Evolutionary conservation across 1,139 yeast species (phyloP).

Genomic region (Candida pseudocylindracea): DNA sequence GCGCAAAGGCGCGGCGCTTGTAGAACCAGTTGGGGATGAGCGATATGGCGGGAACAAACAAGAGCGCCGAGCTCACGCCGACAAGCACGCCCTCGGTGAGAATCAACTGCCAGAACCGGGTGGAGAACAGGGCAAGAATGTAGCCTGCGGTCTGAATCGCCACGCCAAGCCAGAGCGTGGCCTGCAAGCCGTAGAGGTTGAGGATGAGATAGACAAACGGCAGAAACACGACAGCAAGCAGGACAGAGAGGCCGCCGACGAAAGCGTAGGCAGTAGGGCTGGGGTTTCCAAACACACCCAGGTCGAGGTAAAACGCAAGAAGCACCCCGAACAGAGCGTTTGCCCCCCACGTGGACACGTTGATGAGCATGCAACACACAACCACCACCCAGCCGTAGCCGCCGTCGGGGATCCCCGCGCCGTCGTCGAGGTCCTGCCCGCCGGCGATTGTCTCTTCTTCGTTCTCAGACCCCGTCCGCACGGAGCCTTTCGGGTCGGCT

Average conservation of each 20-base stretch:
- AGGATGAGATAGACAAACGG: conserved; percentile 18
- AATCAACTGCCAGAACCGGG: conserved; percentile 26
- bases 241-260: conserved; percentile 20
- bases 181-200: conserved; percentile 17
- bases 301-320: conserved; percentile 18
- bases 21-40: no score
- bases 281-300: conserved; percentile 16
- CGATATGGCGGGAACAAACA: no score
- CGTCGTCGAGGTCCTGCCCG: no score
- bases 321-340: conserved; percentile 31
- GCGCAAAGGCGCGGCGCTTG: no score
- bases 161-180: conserved; percentile 17
- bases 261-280: conserved; percentile 16
- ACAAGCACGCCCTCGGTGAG: conserved; percentile 17
- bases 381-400: conserved; percentile 29
- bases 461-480: no score
- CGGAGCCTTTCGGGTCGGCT: no score
- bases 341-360: conserved; percentile 30
- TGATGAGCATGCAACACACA: conserved; percentile 16
- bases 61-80: no score
- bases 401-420: conserved; percentile 9
- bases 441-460: no score
- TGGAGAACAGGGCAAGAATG: conserved; percentile 29
- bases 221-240: conserved; percentile 11
- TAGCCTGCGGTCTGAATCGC: conserved; percentile 26